phyloP scores from a whole-genome alignment of 257 asterid genomes.

The Solanum chilense region DNA sequence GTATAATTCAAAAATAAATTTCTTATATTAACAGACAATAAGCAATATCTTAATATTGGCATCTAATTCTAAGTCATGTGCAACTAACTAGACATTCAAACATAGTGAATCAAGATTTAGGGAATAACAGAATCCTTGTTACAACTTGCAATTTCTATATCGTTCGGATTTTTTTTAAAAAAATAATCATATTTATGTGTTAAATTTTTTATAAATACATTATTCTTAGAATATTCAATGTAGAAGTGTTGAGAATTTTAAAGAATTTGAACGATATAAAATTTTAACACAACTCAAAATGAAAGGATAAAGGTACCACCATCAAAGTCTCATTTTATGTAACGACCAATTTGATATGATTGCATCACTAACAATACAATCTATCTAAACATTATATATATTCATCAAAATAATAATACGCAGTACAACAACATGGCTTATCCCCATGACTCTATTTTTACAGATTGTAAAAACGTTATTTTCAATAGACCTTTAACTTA shows the following conservation, averaged over 20 bases:
- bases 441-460: neutral
- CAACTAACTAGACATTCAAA: neutral
- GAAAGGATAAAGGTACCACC: neutral
- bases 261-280: too few relatives aligned
- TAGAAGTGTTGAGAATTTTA: too few relatives aligned
- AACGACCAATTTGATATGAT: neutral
- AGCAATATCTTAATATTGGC: neutral
- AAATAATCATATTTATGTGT: rapidly evolving
- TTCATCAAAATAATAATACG: neutral
- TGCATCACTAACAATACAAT: neutral
- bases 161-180: neutral
- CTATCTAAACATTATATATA: neutral
- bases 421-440: neutral
- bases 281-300: neutral
- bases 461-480: rapidly evolving
- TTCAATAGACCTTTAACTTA: neutral
- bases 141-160: neutral
- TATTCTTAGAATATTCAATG: neutral
- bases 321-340: neutral
- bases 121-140: neutral
- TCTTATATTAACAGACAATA: neutral
- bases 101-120: neutral
- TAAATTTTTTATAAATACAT: rapidly evolving
- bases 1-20: neutral
- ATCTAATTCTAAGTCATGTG: neutral